Conservation (phyloP, 495 filamentous ascomycete genomes). For the Lentithecium fluviatile region DNA sequence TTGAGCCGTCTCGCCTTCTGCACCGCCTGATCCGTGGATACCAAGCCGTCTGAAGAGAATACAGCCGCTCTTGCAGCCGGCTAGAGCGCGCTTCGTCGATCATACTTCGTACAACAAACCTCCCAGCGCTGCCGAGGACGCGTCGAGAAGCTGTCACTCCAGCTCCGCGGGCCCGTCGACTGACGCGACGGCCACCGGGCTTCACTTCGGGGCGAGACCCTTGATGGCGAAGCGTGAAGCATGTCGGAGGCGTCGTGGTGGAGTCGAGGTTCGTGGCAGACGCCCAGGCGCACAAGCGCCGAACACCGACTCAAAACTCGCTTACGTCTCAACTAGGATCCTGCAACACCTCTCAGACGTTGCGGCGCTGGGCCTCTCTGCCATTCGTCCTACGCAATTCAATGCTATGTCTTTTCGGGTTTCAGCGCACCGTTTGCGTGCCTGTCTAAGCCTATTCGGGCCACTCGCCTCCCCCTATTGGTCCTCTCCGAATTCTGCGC, state of each 20-base stretch:
- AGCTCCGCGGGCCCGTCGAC: too few relatives aligned
- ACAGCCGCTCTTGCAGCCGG: neutral
- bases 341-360: conserved; percentile 31
- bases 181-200: too few relatives aligned
- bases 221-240: too few relatives aligned
- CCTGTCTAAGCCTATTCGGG: conserved; percentile 15
- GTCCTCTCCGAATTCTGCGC: conserved; percentile 4
- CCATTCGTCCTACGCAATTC: conserved; percentile 13
- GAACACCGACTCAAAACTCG: conserved; percentile 23
- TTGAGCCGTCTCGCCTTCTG: too few relatives aligned
- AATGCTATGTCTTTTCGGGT: conserved; percentile 11
- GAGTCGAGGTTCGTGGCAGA: neutral
- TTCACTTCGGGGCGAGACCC: too few relatives aligned
- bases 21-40: neutral
- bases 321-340: neutral
- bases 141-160: too few relatives aligned
- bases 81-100: too few relatives aligned
- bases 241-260: too few relatives aligned
- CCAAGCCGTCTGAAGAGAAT: neutral
- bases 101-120: too few relatives aligned
- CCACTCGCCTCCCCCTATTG: conserved; percentile 1
- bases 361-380: neutral
- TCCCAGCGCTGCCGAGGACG: too few relatives aligned
- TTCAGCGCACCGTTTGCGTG: conserved; percentile 18
- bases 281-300: neutral